Base-by-base conservation (phyloP, 768 basidiomycete species). In the Suillus hirtellus region DNA sequence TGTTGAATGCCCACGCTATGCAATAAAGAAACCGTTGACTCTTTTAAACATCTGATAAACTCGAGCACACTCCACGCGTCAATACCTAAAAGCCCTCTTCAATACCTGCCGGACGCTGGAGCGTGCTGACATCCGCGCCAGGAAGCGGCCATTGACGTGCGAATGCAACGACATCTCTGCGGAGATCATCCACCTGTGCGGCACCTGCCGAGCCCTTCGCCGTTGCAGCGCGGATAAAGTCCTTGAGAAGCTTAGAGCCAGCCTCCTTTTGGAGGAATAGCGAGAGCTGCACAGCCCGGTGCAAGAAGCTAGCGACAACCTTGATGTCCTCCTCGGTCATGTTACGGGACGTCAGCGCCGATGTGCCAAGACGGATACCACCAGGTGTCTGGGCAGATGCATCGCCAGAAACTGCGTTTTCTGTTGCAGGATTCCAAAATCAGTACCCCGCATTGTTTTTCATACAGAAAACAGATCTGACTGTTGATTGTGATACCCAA, bases 361-460 rank as follows among this genome's bases (percentile, higher is more conserved):
- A 88, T 40, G 94, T 94, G 64, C 97, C 97, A 68, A 99, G 86
- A 67, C 97, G 94, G 73, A 99, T 96, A 68, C 97, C 97, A 69
- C 96, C 97, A 53, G 96, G 96, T 1, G 91, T 92, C 75, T 95
- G 93, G 0, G 96, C 97, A 59, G 94, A 96, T 47, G 90, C 89
- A 77, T 98, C 96, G 69, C 96, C 96, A 37, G 95, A 95, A 55
- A 99, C 96, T 54, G 96, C 94, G 77, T 99, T 99, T 80, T 98
- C 92, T 92, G 69, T 15, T 54, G 24, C 11, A 37, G 4, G 58
- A 31, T 34, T 17, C 2, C 8, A 27, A 42, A 1, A 37, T 58
- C 8, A 58, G 40, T 27, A 19, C 31, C 27, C 31, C 31, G 24
- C 17, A 31, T 12, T n/a, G n/a, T n/a, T n/a, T 6, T 27, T 27